Evolutionary conservation across 139 green algal genomes (phyloP), one percentile per base, ranked within the genome.

Genomic region (Zygnema circumcarinatum): DNA sequence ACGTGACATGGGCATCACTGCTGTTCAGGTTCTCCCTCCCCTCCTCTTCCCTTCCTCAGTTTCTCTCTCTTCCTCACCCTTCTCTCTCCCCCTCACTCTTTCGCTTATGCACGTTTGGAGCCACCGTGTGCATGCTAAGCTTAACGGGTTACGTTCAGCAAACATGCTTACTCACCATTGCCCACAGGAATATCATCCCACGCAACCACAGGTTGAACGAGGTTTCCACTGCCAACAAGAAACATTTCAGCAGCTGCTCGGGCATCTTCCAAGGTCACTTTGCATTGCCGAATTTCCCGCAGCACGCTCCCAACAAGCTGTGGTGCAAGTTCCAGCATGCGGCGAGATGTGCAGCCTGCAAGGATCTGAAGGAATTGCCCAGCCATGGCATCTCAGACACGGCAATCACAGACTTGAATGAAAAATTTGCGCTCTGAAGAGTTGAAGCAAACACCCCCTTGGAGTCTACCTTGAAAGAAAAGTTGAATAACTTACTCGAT

Each of bases 201-300:
- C 40, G 2, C 21, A 25, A 88, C 20, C 54, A 92, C 88, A 29
- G 88, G 53, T 2, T 54, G 38, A 33, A 92, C 78, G 33, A 91
- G 62, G 33, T 81, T 74, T 22, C 87, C 88, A 53, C 88, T 93
- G 78, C 88, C 87, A 7, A 92, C 29, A 11, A 92, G 47, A 79
- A 92, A 88, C 87, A 93, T 93, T 41, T 92, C 88, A 0, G n/a
- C 33, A n/a, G 88, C 90, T 39, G 40, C 21, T 62, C 88, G 33
- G 32, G 87, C 88, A 38, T 90, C 88, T 22, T 22, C 67, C 54
- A 88, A 74, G 25, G 81, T 68, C 67, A 86, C 80, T 42, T 38
- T 68, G 2, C 80, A 25, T 31, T 41, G 20, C 38, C 2, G 25
- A 29, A 86, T 42, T 38, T 40, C 76, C 36, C 56, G 42, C 2